Base-by-base conservation (phyloP, 345 rosid genomes). In the Eucalyptus pauciflora region DNA sequence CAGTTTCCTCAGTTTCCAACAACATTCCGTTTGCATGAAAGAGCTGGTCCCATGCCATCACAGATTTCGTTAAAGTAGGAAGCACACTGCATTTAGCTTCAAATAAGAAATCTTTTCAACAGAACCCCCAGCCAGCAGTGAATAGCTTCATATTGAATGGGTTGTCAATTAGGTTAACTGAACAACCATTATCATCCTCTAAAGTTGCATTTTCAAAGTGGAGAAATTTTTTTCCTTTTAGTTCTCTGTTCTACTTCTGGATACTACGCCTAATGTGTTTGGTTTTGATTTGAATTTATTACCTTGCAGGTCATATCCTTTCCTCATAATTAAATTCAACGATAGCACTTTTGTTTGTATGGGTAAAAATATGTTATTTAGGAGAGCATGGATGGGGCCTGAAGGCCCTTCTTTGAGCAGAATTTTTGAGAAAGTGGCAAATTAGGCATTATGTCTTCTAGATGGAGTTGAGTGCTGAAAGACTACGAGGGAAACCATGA, bases 241-340 rank as follows among this genome's bases (percentile, higher is more conserved):
- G 22, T 86, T 50, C 64, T 41, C 49, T 29, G 17, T 49, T 86
- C 41, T 58, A 25, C 45, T 87, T 86, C 17, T 60, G 33, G n/a
- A 87, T 85, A 46, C 76, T 29, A 81, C 89, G 29, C 85, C 50
- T 90, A n/a, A n/a, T 14, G 86, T 15, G 41, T 37, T 10, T 27
- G 83, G 60, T 89, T 87, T 45, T 88, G 50, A 69, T 69, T 88
- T 49, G 49, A 24, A 37, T 80, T 33, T 62, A 45, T 60, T 86
- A 45, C 89, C 52, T 46, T 69, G 95, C 96, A 97, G 99, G 99
- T 97, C 99, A 97, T 97, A 97, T 97, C 99, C 98, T 96, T 96
- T 86, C 20, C 43, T 17, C 24, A 8, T 29, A 11, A 62, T 71
- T 50, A 56, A 87, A 85, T 43, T 76, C 6, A 25, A 50, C 1